Evolutionary conservation across 2,329 filamentous ascomycete genomes (phyloP).

Genomic region (Fusarium sp.): DNA sequence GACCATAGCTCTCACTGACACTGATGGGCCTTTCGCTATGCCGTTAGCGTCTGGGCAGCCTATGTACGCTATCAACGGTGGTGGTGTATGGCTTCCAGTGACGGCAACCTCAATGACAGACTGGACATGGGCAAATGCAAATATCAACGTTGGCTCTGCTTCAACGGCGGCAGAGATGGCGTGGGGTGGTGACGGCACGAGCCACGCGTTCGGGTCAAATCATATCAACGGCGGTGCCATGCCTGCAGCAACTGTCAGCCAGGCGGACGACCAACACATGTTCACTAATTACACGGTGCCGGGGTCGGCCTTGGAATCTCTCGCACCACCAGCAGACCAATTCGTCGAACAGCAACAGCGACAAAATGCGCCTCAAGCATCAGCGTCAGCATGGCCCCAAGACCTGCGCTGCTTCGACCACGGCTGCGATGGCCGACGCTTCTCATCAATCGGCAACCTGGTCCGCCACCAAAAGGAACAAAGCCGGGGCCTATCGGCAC

Average conservation of each 20-base stretch:
- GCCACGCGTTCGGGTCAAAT: slow-evolving; percentile 7
- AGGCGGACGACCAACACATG: slow-evolving; percentile 1
- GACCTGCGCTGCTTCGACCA: slow-evolving; percentile 9
- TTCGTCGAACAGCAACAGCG: slow-evolving; percentile 1
- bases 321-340: slow-evolving; percentile 7
- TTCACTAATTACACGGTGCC: slow-evolving; percentile 5
- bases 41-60: slow-evolving; percentile 4
- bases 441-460: slow-evolving; percentile 12
- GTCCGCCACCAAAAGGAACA: slow-evolving; percentile 10
- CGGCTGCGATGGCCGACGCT: slow-evolving; percentile 7
- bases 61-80: background rate
- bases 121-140: slow-evolving; percentile 2
- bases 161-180: background rate
- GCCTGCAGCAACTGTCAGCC: slow-evolving; percentile 1
- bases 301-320: background rate
- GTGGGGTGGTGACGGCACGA: slow-evolving; percentile 4
- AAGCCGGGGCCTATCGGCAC: slow-evolving; percentile 2
- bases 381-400: slow-evolving; percentile 4
- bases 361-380: slow-evolving; percentile 6
- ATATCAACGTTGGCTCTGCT: background rate
- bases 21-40: slow-evolving; percentile 1
- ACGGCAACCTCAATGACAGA: slow-evolving; percentile 4
- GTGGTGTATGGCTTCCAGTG: slow-evolving; percentile 3
- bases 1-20: slow-evolving; percentile 2
- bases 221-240: slow-evolving; percentile 4